phyloP scores from a whole-genome alignment of 1,139 yeast genomes.

The Barnettozyma hawaiiensis region DNA sequence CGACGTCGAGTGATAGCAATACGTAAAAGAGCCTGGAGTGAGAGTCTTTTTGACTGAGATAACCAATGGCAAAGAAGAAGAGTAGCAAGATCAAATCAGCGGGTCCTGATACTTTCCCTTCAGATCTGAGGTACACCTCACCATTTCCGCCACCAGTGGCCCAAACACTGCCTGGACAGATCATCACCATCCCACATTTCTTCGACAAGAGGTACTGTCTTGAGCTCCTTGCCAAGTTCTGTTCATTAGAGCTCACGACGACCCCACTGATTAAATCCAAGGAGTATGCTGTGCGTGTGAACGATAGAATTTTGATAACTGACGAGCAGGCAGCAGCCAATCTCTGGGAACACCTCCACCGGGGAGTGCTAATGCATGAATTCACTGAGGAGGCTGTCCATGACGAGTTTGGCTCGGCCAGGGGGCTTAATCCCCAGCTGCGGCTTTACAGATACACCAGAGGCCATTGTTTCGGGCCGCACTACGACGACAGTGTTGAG shows the following conservation, averaged over 20 bases:
- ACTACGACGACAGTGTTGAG: constrained; percentile 55
- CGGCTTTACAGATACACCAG: constrained; percentile 50
- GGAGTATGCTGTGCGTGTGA: constrained; percentile 54
- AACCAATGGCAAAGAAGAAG: neutral
- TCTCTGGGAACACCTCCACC: constrained; percentile 41
- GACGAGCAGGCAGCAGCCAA: constrained; percentile 37
- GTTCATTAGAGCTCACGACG: constrained; percentile 35
- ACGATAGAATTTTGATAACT: constrained; percentile 44
- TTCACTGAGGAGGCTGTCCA: constrained; percentile 24
- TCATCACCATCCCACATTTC: constrained; percentile 43
- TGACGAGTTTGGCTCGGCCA: constrained; percentile 37
- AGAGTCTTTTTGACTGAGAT: too few relatives aligned
- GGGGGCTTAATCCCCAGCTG: constrained; percentile 52
- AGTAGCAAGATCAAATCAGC: neutral
- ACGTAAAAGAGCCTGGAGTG: too few relatives aligned
- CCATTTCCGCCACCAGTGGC: constrained; percentile 5
- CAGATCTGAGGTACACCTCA: constrained; percentile 5
- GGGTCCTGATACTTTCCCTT: constrained; percentile 4
- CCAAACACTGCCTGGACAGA: constrained; percentile 34
- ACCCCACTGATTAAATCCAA: constrained; percentile 46
- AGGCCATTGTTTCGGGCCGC: constrained; percentile 60
- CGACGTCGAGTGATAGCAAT: too few relatives aligned
- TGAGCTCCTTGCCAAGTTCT: constrained; percentile 38
- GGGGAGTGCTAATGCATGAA: constrained; percentile 27
- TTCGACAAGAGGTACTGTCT: constrained; percentile 39